These are phyloP conservation scores for Steccherinum ochraceum DNA, from an alignment of 768 basidiomycete species.

Conservation along the genomic window DNA sequence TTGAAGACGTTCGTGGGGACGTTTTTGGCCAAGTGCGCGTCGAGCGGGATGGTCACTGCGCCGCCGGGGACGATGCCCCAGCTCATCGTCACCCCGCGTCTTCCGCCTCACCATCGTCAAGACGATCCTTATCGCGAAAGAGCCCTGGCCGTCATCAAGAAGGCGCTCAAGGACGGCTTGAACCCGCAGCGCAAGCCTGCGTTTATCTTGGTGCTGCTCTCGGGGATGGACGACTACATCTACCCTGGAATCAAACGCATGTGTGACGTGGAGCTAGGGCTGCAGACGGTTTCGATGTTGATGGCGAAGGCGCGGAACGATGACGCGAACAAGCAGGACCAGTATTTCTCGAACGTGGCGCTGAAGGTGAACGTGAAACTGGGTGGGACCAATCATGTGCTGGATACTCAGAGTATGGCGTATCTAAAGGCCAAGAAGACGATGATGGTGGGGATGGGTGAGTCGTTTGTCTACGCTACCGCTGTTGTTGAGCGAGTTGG, in stretches of 20 bases:
- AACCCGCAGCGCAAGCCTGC: constrained; percentile 35
- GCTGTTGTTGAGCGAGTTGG: background rate
- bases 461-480: background rate
- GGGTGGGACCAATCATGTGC: constrained; percentile 70
- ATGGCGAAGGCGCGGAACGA: constrained; percentile 52
- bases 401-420: constrained; percentile 46
- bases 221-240: constrained; percentile 62
- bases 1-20: constrained; percentile 40
- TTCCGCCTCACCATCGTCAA: constrained; percentile 29
- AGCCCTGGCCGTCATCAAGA: constrained; percentile 37
- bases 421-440: constrained; percentile 67
- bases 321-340: constrained; percentile 39
- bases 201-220: constrained; percentile 67
- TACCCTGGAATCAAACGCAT: constrained; percentile 80
- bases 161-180: constrained; percentile 17
- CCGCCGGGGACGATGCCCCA: constrained; percentile 34
- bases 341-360: constrained; percentile 79
- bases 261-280: constrained; percentile 65
- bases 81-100: constrained; percentile 27
- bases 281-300: constrained; percentile 73
- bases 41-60: constrained; percentile 67
- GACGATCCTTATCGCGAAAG: constrained; percentile 26
- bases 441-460: constrained; percentile 61
- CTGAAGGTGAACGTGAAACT: constrained; percentile 82
- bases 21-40: constrained; percentile 49